A percentile compares a stretch with the other conserved stretches of the same genome.
These are phyloP conservation scores for Mortierella sp. DNA, from an alignment of 371 early-diverging fungal genomes.

Conservation along the genomic window DNA sequence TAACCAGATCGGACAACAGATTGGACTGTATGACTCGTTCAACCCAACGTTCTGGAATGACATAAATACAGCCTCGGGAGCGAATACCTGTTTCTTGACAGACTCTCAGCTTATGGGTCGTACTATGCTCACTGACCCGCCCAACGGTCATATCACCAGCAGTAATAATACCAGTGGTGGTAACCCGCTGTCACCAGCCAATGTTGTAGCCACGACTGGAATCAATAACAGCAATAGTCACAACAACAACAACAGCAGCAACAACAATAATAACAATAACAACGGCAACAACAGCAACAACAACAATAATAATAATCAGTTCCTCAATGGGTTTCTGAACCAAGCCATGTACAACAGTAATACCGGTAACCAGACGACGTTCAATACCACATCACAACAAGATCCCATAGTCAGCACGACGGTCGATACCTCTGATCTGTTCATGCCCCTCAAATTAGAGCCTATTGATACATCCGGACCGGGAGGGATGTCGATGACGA, in stretches of 20 bases:
- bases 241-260: slow-evolving; percentile 1
- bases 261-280: slow-evolving; percentile 3
- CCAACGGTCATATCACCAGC: no score
- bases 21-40: slow-evolving; percentile 40
- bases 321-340: slow-evolving; percentile 23
- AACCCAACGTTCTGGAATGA: slow-evolving; percentile 36
- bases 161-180: neutral
- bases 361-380: slow-evolving; percentile 1
- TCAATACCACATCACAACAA: slow-evolving; percentile 3
- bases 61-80: slow-evolving; percentile 18
- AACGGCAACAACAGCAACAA: slow-evolving; percentile 7
- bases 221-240: slow-evolving; percentile 7
- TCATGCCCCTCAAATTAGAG: slow-evolving; percentile 42
- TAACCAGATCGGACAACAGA: slow-evolving; percentile 44
- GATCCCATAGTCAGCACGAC: slow-evolving; percentile 1
- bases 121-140: neutral
- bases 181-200: slow-evolving; percentile 4
- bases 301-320: slow-evolving; percentile 8
- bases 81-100: slow-evolving; percentile 25
- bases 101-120: slow-evolving; percentile 24
- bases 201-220: neutral
- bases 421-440: slow-evolving; percentile 22
- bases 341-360: slow-evolving; percentile 18
- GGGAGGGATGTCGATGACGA: slow-evolving; percentile 8
- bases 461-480: slow-evolving; percentile 18